These are phyloP conservation scores for Dactylellina parvicollis DNA, from an alignment of 2,329 filamentous ascomycete genomes.

Conservation along the genomic window DNA sequence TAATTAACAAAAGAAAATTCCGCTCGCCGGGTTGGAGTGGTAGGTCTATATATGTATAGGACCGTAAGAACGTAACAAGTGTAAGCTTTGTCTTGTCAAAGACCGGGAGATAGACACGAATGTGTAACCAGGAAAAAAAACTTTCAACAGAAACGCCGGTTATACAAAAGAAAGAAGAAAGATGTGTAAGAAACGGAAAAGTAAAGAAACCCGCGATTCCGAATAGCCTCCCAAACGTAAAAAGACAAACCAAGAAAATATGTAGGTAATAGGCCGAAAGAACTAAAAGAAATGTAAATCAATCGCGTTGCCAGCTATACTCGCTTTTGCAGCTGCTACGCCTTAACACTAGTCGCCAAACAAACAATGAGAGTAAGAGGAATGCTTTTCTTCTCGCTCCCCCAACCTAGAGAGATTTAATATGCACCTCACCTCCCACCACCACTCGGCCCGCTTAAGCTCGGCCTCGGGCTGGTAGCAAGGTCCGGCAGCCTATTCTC, in stretches of 20 bases:
- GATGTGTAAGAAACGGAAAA: conserved; percentile 21
- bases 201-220: conserved; percentile 46
- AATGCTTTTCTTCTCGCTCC: background rate
- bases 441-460: conserved; percentile 22
- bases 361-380: background rate
- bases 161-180: conserved; percentile 14
- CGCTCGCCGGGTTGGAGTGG: background rate
- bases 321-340: background rate
- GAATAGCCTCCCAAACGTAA: conserved; percentile 30
- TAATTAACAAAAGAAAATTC: background rate
- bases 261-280: conserved; percentile 30
- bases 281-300: background rate
- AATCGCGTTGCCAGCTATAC: background rate
- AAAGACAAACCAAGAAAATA: conserved; percentile 49
- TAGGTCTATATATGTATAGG: background rate
- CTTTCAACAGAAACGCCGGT: background rate
- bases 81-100: too few species aligned
- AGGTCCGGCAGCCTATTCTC: conserved; percentile 43
- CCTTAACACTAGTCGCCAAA: too few species aligned
- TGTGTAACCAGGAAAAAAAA: background rate
- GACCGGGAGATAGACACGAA: background rate
- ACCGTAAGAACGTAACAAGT: background rate
- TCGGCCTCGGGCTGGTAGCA: conserved; percentile 31
- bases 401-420: background rate
- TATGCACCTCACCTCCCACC: conserved; percentile 7